These are phyloP conservation scores for Phaffia australis DNA, from an alignment of 768 basidiomycete species.

Conservation along the genomic window DNA sequence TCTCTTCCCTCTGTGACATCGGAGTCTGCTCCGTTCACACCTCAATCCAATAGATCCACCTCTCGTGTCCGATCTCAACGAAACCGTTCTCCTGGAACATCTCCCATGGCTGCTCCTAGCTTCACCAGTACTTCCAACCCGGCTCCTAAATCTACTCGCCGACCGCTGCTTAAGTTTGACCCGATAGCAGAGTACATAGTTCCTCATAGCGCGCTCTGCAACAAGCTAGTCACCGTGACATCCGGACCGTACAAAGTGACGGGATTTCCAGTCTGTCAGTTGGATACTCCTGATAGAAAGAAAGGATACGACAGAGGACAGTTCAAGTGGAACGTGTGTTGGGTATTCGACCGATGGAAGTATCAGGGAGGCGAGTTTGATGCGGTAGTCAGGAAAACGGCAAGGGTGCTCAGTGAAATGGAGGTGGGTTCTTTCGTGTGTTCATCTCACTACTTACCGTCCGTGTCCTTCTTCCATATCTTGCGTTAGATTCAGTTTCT, in stretches of 20 bases:
- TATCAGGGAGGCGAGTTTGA: constrained; percentile 93
- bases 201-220: constrained; percentile 72
- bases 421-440: constrained; percentile 53
- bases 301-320: constrained; percentile 67
- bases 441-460: constrained; percentile 1
- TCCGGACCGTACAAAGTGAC: constrained; percentile 61
- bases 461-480: background rate
- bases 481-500: background rate
- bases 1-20: background rate
- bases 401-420: constrained; percentile 72
- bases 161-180: constrained; percentile 68
- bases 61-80: constrained; percentile 6
- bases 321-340: constrained; percentile 89
- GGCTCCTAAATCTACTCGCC: constrained; percentile 16
- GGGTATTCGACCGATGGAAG: constrained; percentile 73
- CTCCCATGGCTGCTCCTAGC: constrained; percentile 17
- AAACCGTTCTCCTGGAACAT: constrained; percentile 8
- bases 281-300: constrained; percentile 38
- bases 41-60: constrained; percentile 8
- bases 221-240: constrained; percentile 73
- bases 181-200: constrained; percentile 91
- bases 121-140: constrained; percentile 8
- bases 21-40: background rate
- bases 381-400: constrained; percentile 86
- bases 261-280: constrained; percentile 75